Percentiles rank a stretch among this genome's conserved stretches.
These are phyloP conservation scores for Talaromyces ruber DNA, from an alignment of 495 filamentous ascomycete species.

Conservation along the genomic window DNA sequence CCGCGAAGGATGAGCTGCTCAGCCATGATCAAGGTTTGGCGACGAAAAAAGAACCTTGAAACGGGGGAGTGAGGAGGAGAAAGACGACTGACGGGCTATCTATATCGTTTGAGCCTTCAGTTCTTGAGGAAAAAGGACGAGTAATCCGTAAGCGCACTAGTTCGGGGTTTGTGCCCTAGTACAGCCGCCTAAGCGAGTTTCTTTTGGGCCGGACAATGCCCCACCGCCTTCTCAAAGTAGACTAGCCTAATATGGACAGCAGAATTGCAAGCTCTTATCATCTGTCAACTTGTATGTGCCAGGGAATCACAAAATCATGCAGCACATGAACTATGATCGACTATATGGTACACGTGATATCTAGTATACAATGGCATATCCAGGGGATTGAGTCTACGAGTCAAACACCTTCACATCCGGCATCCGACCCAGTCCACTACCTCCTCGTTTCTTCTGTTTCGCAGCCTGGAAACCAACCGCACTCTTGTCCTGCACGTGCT, in stretches of 20 bases:
- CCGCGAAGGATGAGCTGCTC: slow-evolving; percentile 96
- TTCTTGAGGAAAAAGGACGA: slow-evolving; percentile 6
- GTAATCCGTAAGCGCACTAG: slow-evolving; percentile 7
- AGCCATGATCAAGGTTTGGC: slow-evolving; percentile 58
- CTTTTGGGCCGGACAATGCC: slow-evolving; percentile 26
- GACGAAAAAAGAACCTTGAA: slow-evolving; percentile 34
- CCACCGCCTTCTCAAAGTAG: slow-evolving; percentile 16
- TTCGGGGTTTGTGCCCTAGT: slow-evolving; percentile 8
- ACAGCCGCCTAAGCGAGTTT: slow-evolving; percentile 19
- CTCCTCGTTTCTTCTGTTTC: slow-evolving; percentile 36
- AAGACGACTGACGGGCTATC: slow-evolving; percentile 5
- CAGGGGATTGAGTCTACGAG: neutral
- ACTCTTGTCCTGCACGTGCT: slow-evolving; percentile 63
- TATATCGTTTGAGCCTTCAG: slow-evolving; percentile 1
- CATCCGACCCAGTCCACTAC: slow-evolving; percentile 41
- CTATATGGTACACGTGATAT: neutral
- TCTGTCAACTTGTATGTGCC: too few species aligned
- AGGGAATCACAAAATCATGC: too few species aligned
- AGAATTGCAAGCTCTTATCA: neutral
- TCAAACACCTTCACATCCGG: slow-evolving; percentile 43
- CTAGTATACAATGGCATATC: neutral
- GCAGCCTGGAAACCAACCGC: slow-evolving; percentile 43
- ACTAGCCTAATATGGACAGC: neutral
- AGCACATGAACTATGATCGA: neutral
- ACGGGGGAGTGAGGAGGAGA: slow-evolving; percentile 17